Percentiles rank a stretch among this genome's conserved stretches.
Evolutionary conservation across 352 stramenopile species (phyloP).

Genomic region (Phytophthora pinifolia): DNA sequence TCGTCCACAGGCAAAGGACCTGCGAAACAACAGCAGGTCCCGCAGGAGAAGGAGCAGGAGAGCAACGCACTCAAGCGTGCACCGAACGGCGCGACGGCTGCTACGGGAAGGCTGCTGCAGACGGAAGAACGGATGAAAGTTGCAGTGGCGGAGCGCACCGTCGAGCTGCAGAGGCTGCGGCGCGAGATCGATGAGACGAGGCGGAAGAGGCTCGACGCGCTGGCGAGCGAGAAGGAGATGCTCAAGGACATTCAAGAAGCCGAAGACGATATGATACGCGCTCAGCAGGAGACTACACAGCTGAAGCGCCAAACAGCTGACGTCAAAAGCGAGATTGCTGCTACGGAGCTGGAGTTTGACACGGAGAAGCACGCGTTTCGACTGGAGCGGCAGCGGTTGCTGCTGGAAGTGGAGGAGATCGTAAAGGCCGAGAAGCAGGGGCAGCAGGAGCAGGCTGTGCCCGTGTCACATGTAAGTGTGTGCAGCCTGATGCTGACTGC

Average conservation of each 20-base stretch:
- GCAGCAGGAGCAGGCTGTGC: constrained; percentile 4
- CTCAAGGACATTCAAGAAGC: constrained; percentile 38
- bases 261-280: constrained; percentile 41
- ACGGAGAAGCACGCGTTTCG: constrained; percentile 47
- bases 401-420: constrained; percentile 52
- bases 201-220: constrained; percentile 39
- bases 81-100: not conserved
- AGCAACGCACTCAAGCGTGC: not conserved
- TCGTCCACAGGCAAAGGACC: constrained; percentile 7
- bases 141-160: constrained; percentile 41
- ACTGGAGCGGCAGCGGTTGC: constrained; percentile 46
- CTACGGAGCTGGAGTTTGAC: constrained; percentile 47
- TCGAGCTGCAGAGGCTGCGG: constrained; percentile 56
- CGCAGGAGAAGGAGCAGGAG: constrained; percentile 11
- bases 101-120: constrained; percentile 52
- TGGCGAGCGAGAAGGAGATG: constrained; percentile 45
- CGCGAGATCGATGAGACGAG: constrained; percentile 47
- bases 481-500: not conserved
- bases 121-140: constrained; percentile 75
- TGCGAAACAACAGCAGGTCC: constrained; percentile 11
- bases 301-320: constrained; percentile 39
- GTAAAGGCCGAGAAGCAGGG: constrained; percentile 38
- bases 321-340: constrained; percentile 43
- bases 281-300: constrained; percentile 39
- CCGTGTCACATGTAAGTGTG: constrained; percentile 22